These are phyloP conservation scores for Biscogniauxia sp. DNA, from an alignment of 2,329 filamentous ascomycete genomes.

Conservation along the genomic window DNA sequence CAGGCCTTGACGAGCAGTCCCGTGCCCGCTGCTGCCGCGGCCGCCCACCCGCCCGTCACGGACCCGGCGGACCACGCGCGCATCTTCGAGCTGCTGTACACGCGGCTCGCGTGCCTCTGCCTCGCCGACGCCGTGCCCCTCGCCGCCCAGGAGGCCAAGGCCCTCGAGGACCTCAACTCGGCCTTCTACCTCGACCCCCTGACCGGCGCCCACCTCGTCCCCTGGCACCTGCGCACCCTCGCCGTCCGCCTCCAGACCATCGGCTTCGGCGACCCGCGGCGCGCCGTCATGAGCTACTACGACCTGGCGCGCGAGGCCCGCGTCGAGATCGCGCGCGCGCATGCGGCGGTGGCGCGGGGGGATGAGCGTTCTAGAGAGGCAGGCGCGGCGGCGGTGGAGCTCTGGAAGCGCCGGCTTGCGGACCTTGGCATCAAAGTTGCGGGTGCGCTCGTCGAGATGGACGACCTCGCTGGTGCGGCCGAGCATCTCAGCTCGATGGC, in stretches of 20 bases:
- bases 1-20: constrained; percentile 56
- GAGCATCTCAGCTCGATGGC: constrained; percentile 65
- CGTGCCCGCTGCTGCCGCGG: constrained; percentile 34
- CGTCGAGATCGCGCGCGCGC: constrained; percentile 52
- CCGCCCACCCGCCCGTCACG: constrained; percentile 31
- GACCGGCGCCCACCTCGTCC: constrained; percentile 65
- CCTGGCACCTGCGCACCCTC: constrained; percentile 83
- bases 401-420: constrained; percentile 70
- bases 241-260: constrained; percentile 81
- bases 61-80: constrained; percentile 56
- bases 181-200: constrained; percentile 55
- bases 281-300: constrained; percentile 87
- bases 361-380: neutral
- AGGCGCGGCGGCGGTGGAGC: constrained; percentile 52
- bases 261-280: constrained; percentile 78
- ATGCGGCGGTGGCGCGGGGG: constrained; percentile 38
- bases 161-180: constrained; percentile 60
- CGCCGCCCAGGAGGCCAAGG: constrained; percentile 65
- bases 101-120: constrained; percentile 76
- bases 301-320: constrained; percentile 80
- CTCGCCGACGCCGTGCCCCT: constrained; percentile 71
- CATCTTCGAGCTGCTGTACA: constrained; percentile 78
- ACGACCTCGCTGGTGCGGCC: constrained; percentile 76
- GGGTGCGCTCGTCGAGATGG: constrained; percentile 76
- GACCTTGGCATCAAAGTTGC: constrained; percentile 72